Percentiles rank a stretch among this genome's conserved stretches.
Evolutionary conservation across 1,284 basidiomycete genomes (phyloP).

Genomic region (Bjerkandera adusta): DNA sequence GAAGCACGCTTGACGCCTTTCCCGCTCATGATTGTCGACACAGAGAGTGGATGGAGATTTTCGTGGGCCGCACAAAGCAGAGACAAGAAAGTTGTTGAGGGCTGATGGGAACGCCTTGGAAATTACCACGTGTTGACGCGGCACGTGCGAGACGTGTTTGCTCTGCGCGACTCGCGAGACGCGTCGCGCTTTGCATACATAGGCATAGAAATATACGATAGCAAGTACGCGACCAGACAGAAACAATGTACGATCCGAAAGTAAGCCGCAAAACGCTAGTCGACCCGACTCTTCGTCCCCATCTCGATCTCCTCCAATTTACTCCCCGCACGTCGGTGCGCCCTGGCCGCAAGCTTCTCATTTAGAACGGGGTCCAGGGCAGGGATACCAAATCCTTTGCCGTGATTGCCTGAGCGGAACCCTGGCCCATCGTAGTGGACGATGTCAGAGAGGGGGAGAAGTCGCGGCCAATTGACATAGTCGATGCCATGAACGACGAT

Average conservation of each 20-base stretch:
- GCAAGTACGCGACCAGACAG: no score
- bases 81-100: constrained; percentile 3
- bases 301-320: constrained; percentile 54
- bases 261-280: constrained; percentile 39
- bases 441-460: constrained; percentile 81
- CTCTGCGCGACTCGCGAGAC: neutral
- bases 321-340: constrained; percentile 37
- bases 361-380: constrained; percentile 33
- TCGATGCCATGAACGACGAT: constrained; percentile 80
- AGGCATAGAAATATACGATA: constrained; percentile 3
- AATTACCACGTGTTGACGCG: constrained; percentile 10
- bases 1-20: constrained; percentile 72
- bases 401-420: constrained; percentile 74
- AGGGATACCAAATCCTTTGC: constrained; percentile 62
- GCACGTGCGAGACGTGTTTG: constrained; percentile 11
- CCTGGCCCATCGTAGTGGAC: constrained; percentile 89
- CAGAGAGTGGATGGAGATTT: constrained; percentile 1
- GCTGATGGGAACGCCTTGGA: constrained; percentile 10
- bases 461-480: constrained; percentile 94
- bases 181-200: neutral
- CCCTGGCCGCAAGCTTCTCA: constrained; percentile 32
- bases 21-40: constrained; percentile 22
- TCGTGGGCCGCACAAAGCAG: neutral
- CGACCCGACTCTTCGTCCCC: constrained; percentile 68
- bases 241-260: no score